These are phyloP conservation scores for Schrenkiella parvula DNA, from an alignment of 345 rosid genomes.

Conservation along the genomic window DNA sequence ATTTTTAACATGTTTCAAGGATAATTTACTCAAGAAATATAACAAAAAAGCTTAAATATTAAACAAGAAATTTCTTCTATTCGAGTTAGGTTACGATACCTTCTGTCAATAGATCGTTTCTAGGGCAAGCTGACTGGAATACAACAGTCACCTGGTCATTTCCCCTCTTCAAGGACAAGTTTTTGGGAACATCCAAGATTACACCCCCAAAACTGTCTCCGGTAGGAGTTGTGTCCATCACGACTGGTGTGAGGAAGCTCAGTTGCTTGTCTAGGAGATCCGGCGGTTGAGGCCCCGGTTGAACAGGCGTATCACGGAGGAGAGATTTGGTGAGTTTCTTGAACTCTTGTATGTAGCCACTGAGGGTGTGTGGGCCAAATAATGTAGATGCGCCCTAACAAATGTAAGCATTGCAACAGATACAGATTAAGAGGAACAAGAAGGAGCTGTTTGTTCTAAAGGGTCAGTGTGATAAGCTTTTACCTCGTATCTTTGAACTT, in stretches of 20 bases:
- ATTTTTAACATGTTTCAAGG: background rate
- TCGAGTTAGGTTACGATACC: conserved; percentile 40
- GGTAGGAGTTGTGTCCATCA: conserved; percentile 70
- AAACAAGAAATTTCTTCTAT: background rate
- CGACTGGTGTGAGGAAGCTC: conserved; percentile 81
- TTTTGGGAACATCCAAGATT: conserved; percentile 64
- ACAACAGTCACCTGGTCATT: conserved; percentile 56
- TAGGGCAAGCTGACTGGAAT: conserved; percentile 95
- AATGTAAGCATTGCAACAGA: conserved; percentile 14
- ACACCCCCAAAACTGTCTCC: conserved; percentile 81
- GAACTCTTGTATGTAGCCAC: conserved; percentile 91
- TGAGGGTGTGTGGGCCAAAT: conserved; percentile 86
- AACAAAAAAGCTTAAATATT: background rate
- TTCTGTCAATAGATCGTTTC: conserved; percentile 90
- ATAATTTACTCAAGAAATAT: background rate
- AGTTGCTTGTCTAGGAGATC: conserved; percentile 74
- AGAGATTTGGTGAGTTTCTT: conserved; percentile 71
- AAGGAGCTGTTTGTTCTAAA: background rate
- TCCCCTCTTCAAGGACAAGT: conserved; percentile 71
- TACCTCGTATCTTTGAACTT: conserved; percentile 95
- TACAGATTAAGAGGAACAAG: conserved; percentile 1
- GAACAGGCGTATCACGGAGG: conserved; percentile 44
- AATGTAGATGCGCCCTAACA: conserved; percentile 92
- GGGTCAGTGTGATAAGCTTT: conserved; percentile 20
- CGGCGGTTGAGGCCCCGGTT: conserved; percentile 73